Percentiles rank a stretch among this genome's conserved stretches.
Conservation (phyloP, 2,329 filamentous ascomycete species). For the Penicillium capsulatum region DNA sequence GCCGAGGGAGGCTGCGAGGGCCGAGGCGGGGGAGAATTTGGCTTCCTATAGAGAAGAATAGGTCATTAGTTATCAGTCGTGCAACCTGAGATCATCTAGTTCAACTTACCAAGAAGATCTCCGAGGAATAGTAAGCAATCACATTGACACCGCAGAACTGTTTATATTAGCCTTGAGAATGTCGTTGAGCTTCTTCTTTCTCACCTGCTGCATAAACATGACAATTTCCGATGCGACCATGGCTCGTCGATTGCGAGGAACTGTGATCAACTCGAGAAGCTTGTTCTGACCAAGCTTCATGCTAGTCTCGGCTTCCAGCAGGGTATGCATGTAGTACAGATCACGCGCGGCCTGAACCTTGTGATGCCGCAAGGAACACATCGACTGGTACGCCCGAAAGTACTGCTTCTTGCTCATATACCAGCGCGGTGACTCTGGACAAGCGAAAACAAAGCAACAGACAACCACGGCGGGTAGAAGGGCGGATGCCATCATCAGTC, state of each 20-base stretch:
- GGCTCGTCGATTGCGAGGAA: constrained; percentile 60
- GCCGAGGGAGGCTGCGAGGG: constrained; percentile 56
- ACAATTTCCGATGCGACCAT: constrained; percentile 59
- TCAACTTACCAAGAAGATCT: constrained; percentile 50
- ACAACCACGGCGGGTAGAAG: constrained; percentile 59
- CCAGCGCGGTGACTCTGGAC: constrained; percentile 52
- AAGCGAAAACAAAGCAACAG: constrained; percentile 59
- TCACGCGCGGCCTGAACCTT: constrained; percentile 45
- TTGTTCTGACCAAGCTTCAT: constrained; percentile 50
- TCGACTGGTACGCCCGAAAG: constrained; percentile 40
- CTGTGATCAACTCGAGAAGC: constrained; percentile 55
- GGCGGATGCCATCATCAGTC: constrained; percentile 65
- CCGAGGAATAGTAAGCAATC: constrained; percentile 58
- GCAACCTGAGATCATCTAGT: background rate
- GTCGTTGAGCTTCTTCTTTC: background rate
- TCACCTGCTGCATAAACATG: constrained; percentile 64
- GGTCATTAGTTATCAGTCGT: background rate
- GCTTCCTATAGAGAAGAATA: constrained; percentile 36
- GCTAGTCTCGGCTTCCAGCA: constrained; percentile 59
- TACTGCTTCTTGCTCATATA: constrained; percentile 45
- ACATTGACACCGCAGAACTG: constrained; percentile 51
- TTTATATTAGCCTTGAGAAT: background rate
- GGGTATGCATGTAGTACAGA: constrained; percentile 47
- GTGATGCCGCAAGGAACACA: constrained; percentile 43
- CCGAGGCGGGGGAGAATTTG: constrained; percentile 47